phyloP scores from a whole-genome alignment of 208 protist species.

The Acanthamoeba culbertsoni region DNA sequence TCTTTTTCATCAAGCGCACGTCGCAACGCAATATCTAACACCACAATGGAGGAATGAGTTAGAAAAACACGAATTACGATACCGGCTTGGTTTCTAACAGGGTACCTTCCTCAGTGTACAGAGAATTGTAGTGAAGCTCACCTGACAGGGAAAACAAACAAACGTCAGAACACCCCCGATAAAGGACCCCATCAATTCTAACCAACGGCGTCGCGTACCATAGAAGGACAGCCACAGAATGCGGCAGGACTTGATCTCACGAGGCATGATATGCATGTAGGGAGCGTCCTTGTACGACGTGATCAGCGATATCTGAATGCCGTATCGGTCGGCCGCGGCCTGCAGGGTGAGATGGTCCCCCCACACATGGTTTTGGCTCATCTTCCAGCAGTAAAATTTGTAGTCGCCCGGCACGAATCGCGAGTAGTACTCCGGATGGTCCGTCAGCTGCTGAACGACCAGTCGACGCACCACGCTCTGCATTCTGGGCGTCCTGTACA shows the following conservation, averaged over 20 bases:
- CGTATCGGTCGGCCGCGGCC: conserved; percentile 47
- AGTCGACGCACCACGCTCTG: conserved; percentile 19
- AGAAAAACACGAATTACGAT: background rate
- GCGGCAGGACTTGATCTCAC: conserved; percentile 58
- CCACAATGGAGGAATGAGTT: background rate
- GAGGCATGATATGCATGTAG: conserved; percentile 50
- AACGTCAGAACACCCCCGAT: background rate
- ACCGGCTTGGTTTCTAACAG: background rate
- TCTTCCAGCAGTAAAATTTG: conserved; percentile 49
- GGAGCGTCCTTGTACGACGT: conserved; percentile 53
- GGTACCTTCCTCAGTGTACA: conserved; percentile 40
- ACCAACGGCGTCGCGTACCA: background rate
- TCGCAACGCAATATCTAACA: background rate
- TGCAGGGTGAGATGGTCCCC: conserved; percentile 42
- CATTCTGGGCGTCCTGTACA: conserved; percentile 51
- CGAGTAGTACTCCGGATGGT: background rate
- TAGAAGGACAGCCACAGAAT: conserved; percentile 62
- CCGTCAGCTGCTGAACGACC: conserved; percentile 17
- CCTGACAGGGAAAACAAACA: background rate
- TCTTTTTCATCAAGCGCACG: background rate
- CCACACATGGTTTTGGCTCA: conserved; percentile 46
- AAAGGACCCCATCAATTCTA: background rate
- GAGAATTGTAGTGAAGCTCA: conserved; percentile 59
- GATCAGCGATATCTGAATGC: conserved; percentile 59
- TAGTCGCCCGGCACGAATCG: conserved; percentile 54